Evolutionary conservation across 768 basidiomycete genomes (phyloP), one percentile per base, ranked within the genome.

Genomic region (Mycena filopes): DNA sequence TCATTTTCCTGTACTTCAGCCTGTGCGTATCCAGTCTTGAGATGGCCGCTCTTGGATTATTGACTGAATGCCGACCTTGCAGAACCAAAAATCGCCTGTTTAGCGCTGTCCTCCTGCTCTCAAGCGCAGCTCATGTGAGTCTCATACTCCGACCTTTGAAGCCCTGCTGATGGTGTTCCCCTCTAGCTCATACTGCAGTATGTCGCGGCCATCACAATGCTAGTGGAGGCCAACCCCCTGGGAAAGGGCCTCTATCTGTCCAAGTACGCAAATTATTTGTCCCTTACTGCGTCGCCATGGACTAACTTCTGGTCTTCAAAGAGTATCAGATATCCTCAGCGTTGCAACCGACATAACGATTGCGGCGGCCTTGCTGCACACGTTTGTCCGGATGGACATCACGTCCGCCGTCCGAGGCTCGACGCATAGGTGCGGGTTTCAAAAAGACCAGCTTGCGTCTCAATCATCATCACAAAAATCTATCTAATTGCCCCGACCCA

Each of bases 261-360:
- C 36, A 42, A 29, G 54, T 55, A 42, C n/a, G 54, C 29, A 16
- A 4, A 4, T n/a, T n/a, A 18, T 1, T 20, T 8, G 28, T 47
- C 36, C 21, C 2, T 4, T 36, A n/a, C n/a, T n/a, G n/a, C n/a
- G n/a, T n/a, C n/a, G n/a, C 36, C 2, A 36, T 5, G 36, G 15
- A 36, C 10, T 2, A 4, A 15, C 36, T 36, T 15, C 36, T 36
- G 9, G 9, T 36, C 36, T n/a, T n/a, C n/a, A n/a, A n/a, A n/a
- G n/a, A 59, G 57, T 20, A 49, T 59, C 18, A 47, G 47, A 8
- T 7, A 49, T 59, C 21, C 2, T 47, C 12, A 48, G 46, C 38
- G 57, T 47, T 4, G 38, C 12, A 11, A 59, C 57, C 18, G 57
- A 59, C n/a, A 40, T 18, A 3, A 40, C 49, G 36, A 49, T 49